Evolutionary conservation across 768 basidiomycete genomes (phyloP), one percentile per base, ranked within the genome.

Genomic region (Tephrocybe sp.): DNA sequence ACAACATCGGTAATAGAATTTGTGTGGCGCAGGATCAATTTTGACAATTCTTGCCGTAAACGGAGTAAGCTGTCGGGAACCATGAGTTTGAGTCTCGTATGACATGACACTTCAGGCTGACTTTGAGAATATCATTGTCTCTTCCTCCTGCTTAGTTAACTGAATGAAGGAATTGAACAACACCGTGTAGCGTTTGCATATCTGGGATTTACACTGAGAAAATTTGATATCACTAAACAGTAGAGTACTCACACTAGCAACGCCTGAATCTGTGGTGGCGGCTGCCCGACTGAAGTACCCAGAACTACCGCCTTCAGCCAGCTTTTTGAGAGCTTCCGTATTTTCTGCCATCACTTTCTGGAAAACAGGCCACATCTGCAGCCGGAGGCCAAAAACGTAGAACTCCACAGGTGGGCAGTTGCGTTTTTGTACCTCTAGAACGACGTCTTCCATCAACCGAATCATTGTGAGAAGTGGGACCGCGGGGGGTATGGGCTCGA

Each of bases 101-200:
- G n/a, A n/a, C n/a, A n/a, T n/a, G n/a, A n/a, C n/a, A n/a, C n/a
- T n/a, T n/a, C n/a, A n/a, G n/a, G 12, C 84, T 58, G 62, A 96
- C 96, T 94, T 94, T 20, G 88, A 84, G 62, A 97, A 97, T 41
- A 98, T 89, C 94, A 98, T 97, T 8, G 91, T 91, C 65, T 97
- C 95, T 58, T 97, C 93, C 36, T 84, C 86, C 54, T 90, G 86
- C 33, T 80, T 80, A 3, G 90, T 91, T 56, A 99, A 70, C 24
- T 83, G 80, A 18, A 95, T 83, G 56, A 94, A 84, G 2, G 88
- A 84, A 53, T 84, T 86, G 75, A 98, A 98, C 61, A 97, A 65
- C 14, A 73, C 73, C 12, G 86, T 76, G 66, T 98, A 99, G 51
- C 85, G 82, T 44, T 75, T 78, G 64, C 88, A 90, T 12, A 94